Base-by-base conservation (phyloP, 345 rosid species). In the Euphorbia pulcherrima region DNA sequence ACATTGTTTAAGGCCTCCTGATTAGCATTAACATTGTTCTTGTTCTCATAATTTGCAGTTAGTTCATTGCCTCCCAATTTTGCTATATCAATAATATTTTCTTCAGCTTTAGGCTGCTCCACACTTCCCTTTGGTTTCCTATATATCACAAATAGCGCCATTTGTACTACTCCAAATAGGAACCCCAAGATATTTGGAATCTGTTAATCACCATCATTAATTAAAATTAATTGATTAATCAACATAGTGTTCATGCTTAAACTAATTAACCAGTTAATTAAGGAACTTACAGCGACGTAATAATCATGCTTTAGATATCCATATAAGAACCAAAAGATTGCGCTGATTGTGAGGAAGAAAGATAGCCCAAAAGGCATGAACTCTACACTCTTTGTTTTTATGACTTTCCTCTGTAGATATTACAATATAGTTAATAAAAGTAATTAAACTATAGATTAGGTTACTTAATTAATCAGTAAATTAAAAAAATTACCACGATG, bases 301-400 rank as follows among this genome's bases (percentile, higher is more conserved):
- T 55, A 64, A 58, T 95, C 99, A 39, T 76, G 80, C 12, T 65
- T 74, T 17, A 88, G 78, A 74, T 84, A 82, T 0, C 99, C 99
- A 26, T 92, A 90, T 74, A 85, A 81, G 83, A 95, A 90, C 99
- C 99, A 95, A 82, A 85, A 79, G 68, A 90, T 84, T 17, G 99
- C 97, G 27, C 90, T 83, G 27, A 92, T 40, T 0, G 99, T 90
- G 56, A 95, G 92, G 78, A 85, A 92, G 69, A 87, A 60, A 4
- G 99, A 90, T 26, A 95, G 77, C 26, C 77, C 55, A 11, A 90
- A 83, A 2, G 96, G 96, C 97, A 90, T 89, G 77, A 61, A 95
- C 81, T 92, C 97, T 8, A 80, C 97, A 48, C 97, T 92, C 71
- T 77, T 92, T 6, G 97, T 95, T 68, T 72, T 79, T 30, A 92